Evolutionary conservation across 306 rosid genomes (phyloP), one percentile per base, ranked within the genome.

Genomic region (Senna tora): DNA sequence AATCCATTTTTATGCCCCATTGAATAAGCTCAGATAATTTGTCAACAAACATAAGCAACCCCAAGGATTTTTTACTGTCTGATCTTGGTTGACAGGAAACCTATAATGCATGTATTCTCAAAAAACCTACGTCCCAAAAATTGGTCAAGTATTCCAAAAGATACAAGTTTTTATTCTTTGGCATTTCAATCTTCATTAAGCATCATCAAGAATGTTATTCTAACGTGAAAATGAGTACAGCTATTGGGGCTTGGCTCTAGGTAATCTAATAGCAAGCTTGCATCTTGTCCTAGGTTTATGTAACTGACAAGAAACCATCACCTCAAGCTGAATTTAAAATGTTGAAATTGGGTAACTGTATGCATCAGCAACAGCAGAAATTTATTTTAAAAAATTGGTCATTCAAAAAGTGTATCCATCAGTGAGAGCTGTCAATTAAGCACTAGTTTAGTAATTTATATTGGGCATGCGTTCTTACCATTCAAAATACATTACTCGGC

Each of bases 291-390:
- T 33, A 51, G 28, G 71, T 67, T 51, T 62, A 53, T 16, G 36
- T 16, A 47, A 78, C 25, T 49, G 41, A 39, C 51, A 67, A 73
- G 42, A 60, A 47, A 58, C 19, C 36, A 59, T 46, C 22, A 60
- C 59, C 39, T 59, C 32, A 52, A 41, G 50, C 47, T 59, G 25
- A 59, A 25, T 38, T n/a, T 4, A 46, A 25, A 50, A n/a, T 67
- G 45, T 22, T 49, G 20, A 38, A 22, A 51, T 52, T 69, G 60
- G 38, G 45, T 51, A 61, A 46, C 67, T 41, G 25, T n/a, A 25
- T 51, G 69, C 67, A 51, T 66, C 30, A 79, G 21, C 32, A 68
- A 53, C 60, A 52, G 21, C 11, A 45, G 32, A 51, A 73, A 79
- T 51, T 25, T 21, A 63, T 15, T 20, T 30, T 5, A 38, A 72